Evolutionary conservation across 768 basidiomycete genomes (phyloP).

Genomic region (Leccinum uliginosum): DNA sequence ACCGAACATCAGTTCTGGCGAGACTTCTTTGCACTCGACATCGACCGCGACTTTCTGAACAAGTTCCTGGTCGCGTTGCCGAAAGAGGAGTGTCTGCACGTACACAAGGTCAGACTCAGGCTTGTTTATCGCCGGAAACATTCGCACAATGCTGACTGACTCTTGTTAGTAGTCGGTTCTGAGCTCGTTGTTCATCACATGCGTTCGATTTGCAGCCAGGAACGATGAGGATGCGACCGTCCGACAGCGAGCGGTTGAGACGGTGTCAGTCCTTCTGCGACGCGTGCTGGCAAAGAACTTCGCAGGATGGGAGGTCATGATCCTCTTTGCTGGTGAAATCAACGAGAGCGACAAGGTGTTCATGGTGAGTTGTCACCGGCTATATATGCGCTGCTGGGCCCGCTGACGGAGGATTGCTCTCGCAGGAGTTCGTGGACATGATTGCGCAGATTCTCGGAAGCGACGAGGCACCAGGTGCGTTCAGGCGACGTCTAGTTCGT

Average conservation of each 20-base stretch:
- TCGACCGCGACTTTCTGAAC: conserved; percentile 45
- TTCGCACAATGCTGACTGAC: too few relatives aligned
- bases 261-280: conserved; percentile 43
- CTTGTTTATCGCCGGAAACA: background rate
- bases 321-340: conserved; percentile 59
- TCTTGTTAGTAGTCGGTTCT: conserved; percentile 46
- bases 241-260: conserved; percentile 44
- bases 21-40: conserved; percentile 47
- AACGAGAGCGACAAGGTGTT: conserved; percentile 55
- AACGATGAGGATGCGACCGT: conserved; percentile 18
- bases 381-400: background rate
- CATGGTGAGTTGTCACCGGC: conserved; percentile 32
- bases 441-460: conserved; percentile 47
- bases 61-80: conserved; percentile 36
- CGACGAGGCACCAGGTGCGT: conserved; percentile 33
- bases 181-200: conserved; percentile 42
- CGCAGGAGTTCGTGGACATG: conserved; percentile 48
- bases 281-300: conserved; percentile 52
- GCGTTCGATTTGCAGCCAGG: conserved; percentile 37
- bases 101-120: conserved; percentile 48
- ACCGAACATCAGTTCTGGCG: conserved; percentile 48
- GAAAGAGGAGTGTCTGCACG: conserved; percentile 47
- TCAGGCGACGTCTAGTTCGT: background rate
- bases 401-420: background rate
- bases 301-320: conserved; percentile 72